Percentiles rank a stretch among this genome's conserved stretches.
Evolutionary conservation across 345 rosid species (phyloP).

Genomic region (Pistacia atlantica): DNA sequence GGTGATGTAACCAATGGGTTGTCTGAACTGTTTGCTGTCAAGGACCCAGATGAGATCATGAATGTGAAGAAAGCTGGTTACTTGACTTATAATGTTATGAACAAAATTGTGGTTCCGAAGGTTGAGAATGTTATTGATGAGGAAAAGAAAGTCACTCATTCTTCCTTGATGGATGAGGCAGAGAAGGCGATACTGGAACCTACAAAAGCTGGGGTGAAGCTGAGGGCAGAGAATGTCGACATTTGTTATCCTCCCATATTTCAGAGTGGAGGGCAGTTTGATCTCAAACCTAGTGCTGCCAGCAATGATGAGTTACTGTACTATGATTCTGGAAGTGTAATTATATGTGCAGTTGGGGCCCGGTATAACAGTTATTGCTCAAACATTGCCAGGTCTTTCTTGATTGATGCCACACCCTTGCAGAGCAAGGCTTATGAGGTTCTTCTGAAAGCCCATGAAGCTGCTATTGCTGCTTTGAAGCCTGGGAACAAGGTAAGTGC

Average conservation of each 20-base stretch:
- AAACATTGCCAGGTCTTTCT: slow-evolving; percentile 76
- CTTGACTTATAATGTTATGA: slow-evolving; percentile 74
- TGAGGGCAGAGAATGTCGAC: slow-evolving; percentile 88
- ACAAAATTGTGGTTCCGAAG: slow-evolving; percentile 81
- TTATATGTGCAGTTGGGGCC: slow-evolving; percentile 84
- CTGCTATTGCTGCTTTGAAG: slow-evolving; percentile 71
- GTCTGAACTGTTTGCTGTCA: slow-evolving; percentile 85
- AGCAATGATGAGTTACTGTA: slow-evolving; percentile 79
- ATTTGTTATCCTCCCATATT: slow-evolving; percentile 96
- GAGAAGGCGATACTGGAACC: slow-evolving; percentile 91
- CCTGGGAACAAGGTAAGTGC: slow-evolving; percentile 68
- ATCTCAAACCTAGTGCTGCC: slow-evolving; percentile 92
- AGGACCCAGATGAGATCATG: slow-evolving; percentile 67
- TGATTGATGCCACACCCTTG: slow-evolving; percentile 79
- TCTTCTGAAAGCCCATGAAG: slow-evolving; percentile 91
- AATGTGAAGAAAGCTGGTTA: slow-evolving; percentile 87
- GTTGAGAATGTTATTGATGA: slow-evolving; percentile 91
- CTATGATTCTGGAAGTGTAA: slow-evolving; percentile 87
- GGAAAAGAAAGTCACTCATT: slow-evolving; percentile 83
- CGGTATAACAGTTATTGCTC: slow-evolving; percentile 93
- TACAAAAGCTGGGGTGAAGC: slow-evolving; percentile 74
- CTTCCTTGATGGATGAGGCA: slow-evolving; percentile 82
- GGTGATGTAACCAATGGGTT: slow-evolving; percentile 72
- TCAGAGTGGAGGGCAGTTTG: slow-evolving; percentile 92
- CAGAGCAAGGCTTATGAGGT: slow-evolving; percentile 93